Conservation (phyloP, 179 eudicot species). For the Sideroxylon spinosum region DNA sequence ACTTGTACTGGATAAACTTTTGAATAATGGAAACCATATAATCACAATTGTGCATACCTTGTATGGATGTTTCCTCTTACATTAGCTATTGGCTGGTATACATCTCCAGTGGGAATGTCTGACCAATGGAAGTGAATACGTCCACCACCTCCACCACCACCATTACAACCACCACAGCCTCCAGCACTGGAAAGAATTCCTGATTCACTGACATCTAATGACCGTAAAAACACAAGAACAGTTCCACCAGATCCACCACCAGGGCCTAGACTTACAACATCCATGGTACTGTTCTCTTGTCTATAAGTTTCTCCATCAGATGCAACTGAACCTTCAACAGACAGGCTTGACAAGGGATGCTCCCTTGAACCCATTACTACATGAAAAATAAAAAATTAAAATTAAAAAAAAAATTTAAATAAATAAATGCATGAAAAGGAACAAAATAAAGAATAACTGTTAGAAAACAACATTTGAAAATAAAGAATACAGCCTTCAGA, state of each 20-base stretch:
- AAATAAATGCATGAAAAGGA: neutral
- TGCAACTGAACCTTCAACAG: slow-evolving; percentile 65
- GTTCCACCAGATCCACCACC: slow-evolving; percentile 99
- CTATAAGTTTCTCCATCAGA: slow-evolving; percentile 80
- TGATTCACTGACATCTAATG: slow-evolving; percentile 47
- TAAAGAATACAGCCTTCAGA: neutral
- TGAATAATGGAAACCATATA: neutral
- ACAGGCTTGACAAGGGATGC: slow-evolving; percentile 73
- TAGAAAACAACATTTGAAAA: neutral
- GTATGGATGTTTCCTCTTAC: slow-evolving; percentile 68
- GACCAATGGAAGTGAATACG: slow-evolving; percentile 98
- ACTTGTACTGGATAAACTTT: slow-evolving; percentile 8
- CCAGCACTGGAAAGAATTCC: slow-evolving; percentile 79
- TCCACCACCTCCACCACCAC: slow-evolving; percentile 98
- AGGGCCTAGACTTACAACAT: slow-evolving; percentile 35
- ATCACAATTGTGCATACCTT: slow-evolving; percentile 41
- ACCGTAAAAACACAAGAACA: slow-evolving; percentile 60
- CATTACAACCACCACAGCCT: slow-evolving; percentile 71
- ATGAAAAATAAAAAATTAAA: slow-evolving; percentile 2
- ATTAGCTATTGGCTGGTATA: slow-evolving; percentile 82
- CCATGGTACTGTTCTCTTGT: slow-evolving; percentile 17
- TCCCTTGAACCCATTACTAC: slow-evolving; percentile 93
- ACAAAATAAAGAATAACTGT: neutral
- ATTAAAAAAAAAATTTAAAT: neutral
- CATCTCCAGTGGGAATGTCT: slow-evolving; percentile 89